These are phyloP conservation scores for Podaxis carcinomalis DNA, from an alignment of 768 basidiomycete genomes.

Conservation along the genomic window DNA sequence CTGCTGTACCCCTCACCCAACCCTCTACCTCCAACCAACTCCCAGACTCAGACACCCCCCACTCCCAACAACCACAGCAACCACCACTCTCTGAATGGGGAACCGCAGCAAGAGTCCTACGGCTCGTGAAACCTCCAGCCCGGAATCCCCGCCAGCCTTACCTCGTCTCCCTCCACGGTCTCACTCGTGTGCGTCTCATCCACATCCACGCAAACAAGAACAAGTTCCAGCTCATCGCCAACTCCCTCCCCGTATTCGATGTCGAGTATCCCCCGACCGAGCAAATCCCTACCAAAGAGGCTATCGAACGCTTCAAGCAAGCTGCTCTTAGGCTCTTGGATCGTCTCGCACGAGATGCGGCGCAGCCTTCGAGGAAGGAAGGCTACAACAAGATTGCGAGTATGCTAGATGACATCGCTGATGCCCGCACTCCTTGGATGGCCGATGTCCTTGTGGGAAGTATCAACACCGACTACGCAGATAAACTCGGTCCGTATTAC, in stretches of 20 bases:
- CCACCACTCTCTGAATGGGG: slow-evolving; percentile 47
- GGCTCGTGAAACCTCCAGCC: slow-evolving; percentile 59
- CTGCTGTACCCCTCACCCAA: slow-evolving; percentile 53
- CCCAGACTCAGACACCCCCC: neutral
- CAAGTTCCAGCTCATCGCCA: slow-evolving; percentile 23
- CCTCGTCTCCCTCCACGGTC: slow-evolving; percentile 67
- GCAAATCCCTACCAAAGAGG: slow-evolving; percentile 45
- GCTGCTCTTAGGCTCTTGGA: slow-evolving; percentile 66
- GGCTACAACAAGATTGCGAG: slow-evolving; percentile 63
- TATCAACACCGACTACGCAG: slow-evolving; percentile 61
- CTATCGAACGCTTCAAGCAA: slow-evolving; percentile 64
- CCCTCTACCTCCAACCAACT: slow-evolving; percentile 10
- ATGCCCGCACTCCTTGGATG: slow-evolving; percentile 65
- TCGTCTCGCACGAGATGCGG: slow-evolving; percentile 48
- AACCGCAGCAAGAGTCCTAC: slow-evolving; percentile 66
- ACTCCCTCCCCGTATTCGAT: slow-evolving; percentile 32
- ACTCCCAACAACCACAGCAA: slow-evolving; percentile 3
- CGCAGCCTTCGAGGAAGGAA: slow-evolving; percentile 52
- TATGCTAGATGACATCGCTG: slow-evolving; percentile 71
- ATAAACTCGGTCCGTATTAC: slow-evolving; percentile 59
- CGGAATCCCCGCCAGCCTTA: slow-evolving; percentile 57
- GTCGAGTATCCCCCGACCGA: slow-evolving; percentile 47
- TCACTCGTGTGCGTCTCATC: slow-evolving; percentile 59
- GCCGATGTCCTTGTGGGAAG: slow-evolving; percentile 70
- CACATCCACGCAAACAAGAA: slow-evolving; percentile 20